Conservation (phyloP, 495 filamentous ascomycete species). For the Astrothelium subdiscretum region DNA sequence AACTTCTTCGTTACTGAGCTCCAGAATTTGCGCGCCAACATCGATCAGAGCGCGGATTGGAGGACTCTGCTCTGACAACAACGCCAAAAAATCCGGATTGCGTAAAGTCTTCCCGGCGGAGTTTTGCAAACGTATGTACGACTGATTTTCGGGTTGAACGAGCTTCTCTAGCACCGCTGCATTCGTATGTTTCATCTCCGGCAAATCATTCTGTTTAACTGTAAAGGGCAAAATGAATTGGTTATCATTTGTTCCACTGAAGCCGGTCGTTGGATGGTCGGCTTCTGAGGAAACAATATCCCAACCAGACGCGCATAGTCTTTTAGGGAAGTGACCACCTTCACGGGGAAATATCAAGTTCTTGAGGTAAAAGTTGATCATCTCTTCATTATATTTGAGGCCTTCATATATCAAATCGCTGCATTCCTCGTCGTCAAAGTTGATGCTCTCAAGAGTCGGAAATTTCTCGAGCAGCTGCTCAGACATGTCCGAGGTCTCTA, state of each 20-base stretch:
- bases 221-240: constrained; percentile 43
- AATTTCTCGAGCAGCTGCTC: constrained; percentile 23
- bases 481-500: background rate
- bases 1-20: constrained; percentile 45
- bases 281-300: constrained; percentile 43
- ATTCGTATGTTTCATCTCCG: constrained; percentile 49
- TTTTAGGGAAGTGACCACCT: constrained; percentile 50
- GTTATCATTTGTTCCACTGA: constrained; percentile 65
- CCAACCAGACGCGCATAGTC: constrained; percentile 59
- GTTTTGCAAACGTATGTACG: constrained; percentile 15
- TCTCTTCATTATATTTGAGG: constrained; percentile 39
- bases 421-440: constrained; percentile 42
- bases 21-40: constrained; percentile 62
- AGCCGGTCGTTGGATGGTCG: constrained; percentile 46
- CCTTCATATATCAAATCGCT: constrained; percentile 37
- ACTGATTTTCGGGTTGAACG: constrained; percentile 43
- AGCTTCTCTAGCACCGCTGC: constrained; percentile 49
- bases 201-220: constrained; percentile 45
- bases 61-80: constrained; percentile 29
- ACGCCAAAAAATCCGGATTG: constrained; percentile 35
- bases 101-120: constrained; percentile 17
- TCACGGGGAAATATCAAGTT: constrained; percentile 53
- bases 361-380: constrained; percentile 53
- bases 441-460: constrained; percentile 43
- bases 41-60: constrained; percentile 53